Evolutionary conservation across 768 basidiomycete genomes (phyloP).

Genomic region (Multifurca ochricompacta): DNA sequence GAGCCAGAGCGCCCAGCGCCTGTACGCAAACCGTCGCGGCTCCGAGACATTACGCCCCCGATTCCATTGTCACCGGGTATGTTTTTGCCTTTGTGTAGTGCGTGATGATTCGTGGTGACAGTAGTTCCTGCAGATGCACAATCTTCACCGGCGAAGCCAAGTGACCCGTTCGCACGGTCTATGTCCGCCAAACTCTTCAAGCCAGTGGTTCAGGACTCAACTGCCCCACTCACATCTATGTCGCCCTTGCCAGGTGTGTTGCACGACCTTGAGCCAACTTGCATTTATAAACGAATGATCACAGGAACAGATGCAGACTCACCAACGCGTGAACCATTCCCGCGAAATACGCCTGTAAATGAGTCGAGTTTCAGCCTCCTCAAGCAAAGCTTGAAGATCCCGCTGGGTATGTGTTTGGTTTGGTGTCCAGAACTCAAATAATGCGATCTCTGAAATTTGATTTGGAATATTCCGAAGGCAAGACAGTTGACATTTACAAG

Average conservation of each 20-base stretch:
- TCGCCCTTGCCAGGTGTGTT: conserved; percentile 1
- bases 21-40: conserved; percentile 8
- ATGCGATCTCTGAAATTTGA: not conserved
- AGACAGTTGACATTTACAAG: conserved; percentile 61
- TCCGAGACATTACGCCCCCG: conserved; percentile 8
- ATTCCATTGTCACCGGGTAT: conserved; percentile 25
- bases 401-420: conserved; percentile 60
- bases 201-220: not conserved
- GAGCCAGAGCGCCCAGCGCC: conserved; percentile 6
- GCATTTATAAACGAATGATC: not conserved
- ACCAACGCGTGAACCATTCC: conserved; percentile 7
- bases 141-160: not conserved
- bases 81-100: not conserved
- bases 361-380: conserved; percentile 42
- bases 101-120: not conserved
- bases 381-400: conserved; percentile 65
- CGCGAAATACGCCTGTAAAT: conserved; percentile 16
- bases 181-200: conserved; percentile 11
- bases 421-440: no score
- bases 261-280: conserved; percentile 29
- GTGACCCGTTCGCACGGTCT: not conserved
- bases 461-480: conserved; percentile 36
- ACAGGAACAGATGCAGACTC: conserved; percentile 14
- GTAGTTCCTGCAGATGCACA: not conserved
- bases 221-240: not conserved